Evolutionary conservation across 495 filamentous ascomycete genomes (phyloP).

Genomic region (Terfezia claveryi): DNA sequence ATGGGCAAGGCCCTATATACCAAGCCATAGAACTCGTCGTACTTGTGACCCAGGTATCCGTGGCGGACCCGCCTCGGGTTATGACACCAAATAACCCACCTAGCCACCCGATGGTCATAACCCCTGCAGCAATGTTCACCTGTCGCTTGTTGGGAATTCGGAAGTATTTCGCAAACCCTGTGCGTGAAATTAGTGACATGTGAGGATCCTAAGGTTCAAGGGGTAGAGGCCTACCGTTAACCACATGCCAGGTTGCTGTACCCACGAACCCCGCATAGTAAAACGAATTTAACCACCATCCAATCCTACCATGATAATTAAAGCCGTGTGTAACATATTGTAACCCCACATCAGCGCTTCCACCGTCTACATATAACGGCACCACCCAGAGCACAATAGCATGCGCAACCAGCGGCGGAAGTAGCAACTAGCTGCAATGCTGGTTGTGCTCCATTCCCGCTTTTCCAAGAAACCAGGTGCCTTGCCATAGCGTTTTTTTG

Average conservation of each 20-base stretch:
- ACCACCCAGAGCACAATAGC: constrained; percentile 46
- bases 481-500: constrained; percentile 46
- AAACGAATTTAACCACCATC: constrained; percentile 36
- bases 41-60: constrained; percentile 63
- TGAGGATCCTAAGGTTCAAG: constrained; percentile 18
- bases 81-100: constrained; percentile 61
- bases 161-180: constrained; percentile 22
- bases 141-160: constrained; percentile 34
- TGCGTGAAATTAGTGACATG: constrained; percentile 25
- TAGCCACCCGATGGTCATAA: constrained; percentile 48
- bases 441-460: constrained; percentile 31
- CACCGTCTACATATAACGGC: constrained; percentile 54
- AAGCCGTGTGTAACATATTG: constrained; percentile 76
- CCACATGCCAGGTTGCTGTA: constrained; percentile 52
- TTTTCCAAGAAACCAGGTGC: constrained; percentile 36
- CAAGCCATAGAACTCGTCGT: constrained; percentile 42
- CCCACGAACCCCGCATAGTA: constrained; percentile 43
- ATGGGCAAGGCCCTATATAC: constrained; percentile 10
- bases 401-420: constrained; percentile 44
- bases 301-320: constrained; percentile 32
- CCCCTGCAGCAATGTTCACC: constrained; percentile 43
- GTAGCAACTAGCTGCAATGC: constrained; percentile 39
- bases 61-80: constrained; percentile 42
- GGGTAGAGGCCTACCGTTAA: constrained; percentile 44
- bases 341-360: constrained; percentile 58